Evolutionary conservation across 2,329 filamentous ascomycete genomes (phyloP).

Genomic region (Ophiostoma tasmaniense): DNA sequence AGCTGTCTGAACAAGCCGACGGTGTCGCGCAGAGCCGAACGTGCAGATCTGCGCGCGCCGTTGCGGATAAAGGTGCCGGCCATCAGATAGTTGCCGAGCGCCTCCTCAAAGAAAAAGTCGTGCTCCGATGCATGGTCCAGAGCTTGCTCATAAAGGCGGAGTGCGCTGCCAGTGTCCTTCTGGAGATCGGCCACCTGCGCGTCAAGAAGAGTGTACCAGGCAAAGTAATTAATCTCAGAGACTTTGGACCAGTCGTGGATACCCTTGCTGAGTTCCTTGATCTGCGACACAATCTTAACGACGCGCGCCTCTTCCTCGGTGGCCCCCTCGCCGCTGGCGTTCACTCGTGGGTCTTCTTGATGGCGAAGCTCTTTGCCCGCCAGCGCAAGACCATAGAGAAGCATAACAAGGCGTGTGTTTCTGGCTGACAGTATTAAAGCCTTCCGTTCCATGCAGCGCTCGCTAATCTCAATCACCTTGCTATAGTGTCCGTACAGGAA

Average conservation of each 20-base stretch:
- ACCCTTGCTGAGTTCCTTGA: slow-evolving; percentile 48
- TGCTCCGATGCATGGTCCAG: slow-evolving; percentile 64
- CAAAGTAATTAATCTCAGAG: slow-evolving; percentile 61
- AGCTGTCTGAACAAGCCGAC: slow-evolving; percentile 60
- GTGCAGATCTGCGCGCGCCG: slow-evolving; percentile 58
- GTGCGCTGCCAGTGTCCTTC: slow-evolving; percentile 46
- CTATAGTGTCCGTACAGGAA: slow-evolving; percentile 57
- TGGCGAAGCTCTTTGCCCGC: slow-evolving; percentile 43
- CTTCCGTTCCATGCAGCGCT: slow-evolving; percentile 38
- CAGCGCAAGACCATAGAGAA: slow-evolving; percentile 53
- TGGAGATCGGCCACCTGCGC: slow-evolving; percentile 60
- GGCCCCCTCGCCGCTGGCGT: slow-evolving; percentile 15
- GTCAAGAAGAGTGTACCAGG: slow-evolving; percentile 59
- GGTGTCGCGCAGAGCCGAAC: slow-evolving; percentile 59
- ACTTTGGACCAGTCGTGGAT: slow-evolving; percentile 57
- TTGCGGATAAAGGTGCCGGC: slow-evolving; percentile 60
- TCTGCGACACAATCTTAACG: slow-evolving; percentile 41
- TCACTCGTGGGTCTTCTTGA: slow-evolving; percentile 39
- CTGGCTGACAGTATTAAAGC: slow-evolving; percentile 50
- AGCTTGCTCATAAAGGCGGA: slow-evolving; percentile 59
- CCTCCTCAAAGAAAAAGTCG: slow-evolving; percentile 61
- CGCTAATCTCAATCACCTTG: slow-evolving; percentile 49
- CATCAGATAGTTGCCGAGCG: slow-evolving; percentile 64
- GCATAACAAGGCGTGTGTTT: slow-evolving; percentile 46
- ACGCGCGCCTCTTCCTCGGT: slow-evolving; percentile 25